Evolutionary conservation across 2,329 filamentous ascomycete species (phyloP).

Genomic region (Ramularia endophylla): DNA sequence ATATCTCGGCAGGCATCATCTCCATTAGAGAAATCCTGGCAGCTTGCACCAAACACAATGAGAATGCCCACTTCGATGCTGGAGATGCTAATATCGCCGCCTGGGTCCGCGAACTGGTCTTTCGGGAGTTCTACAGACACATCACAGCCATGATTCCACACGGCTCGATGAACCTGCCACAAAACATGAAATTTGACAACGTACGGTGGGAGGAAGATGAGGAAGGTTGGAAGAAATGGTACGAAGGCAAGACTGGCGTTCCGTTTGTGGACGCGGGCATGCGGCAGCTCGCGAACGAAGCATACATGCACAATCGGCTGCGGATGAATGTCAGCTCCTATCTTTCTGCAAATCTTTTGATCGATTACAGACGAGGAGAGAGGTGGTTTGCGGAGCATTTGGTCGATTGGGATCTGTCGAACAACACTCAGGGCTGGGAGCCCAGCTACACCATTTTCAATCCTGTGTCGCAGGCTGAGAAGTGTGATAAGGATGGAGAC

Average conservation of each 20-base stretch:
- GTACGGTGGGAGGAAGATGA: slow-evolving; percentile 48
- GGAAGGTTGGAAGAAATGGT: slow-evolving; percentile 46
- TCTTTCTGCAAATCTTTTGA: slow-evolving; percentile 43
- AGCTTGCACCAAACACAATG: slow-evolving; percentile 38
- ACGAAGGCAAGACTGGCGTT: slow-evolving; percentile 41
- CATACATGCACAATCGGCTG: slow-evolving; percentile 48
- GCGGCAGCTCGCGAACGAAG: slow-evolving; percentile 44
- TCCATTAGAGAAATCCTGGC: slow-evolving; percentile 42
- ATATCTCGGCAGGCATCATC: slow-evolving; percentile 43
- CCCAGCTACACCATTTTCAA: slow-evolving; percentile 47
- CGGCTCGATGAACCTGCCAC: slow-evolving; percentile 45
- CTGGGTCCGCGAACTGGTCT: slow-evolving; percentile 49
- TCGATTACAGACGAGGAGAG: slow-evolving; percentile 47
- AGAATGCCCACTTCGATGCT: slow-evolving; percentile 37
- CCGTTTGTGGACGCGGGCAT: slow-evolving; percentile 49
- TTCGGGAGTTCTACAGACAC: slow-evolving; percentile 47
- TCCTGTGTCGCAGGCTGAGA: slow-evolving; percentile 75
- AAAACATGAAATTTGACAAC: slow-evolving; percentile 48
- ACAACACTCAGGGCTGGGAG: slow-evolving; percentile 50
- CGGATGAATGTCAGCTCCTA: slow-evolving; percentile 48
- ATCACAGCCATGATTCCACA: slow-evolving; percentile 43
- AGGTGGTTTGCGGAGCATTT: slow-evolving; percentile 47
- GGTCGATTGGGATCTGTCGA: slow-evolving; percentile 43
- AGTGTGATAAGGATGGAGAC: slow-evolving; percentile 70
- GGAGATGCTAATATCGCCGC: slow-evolving; percentile 32